Evolutionary conservation across 2,329 filamentous ascomycete genomes (phyloP).

Genomic region (Fusarium buharicum): DNA sequence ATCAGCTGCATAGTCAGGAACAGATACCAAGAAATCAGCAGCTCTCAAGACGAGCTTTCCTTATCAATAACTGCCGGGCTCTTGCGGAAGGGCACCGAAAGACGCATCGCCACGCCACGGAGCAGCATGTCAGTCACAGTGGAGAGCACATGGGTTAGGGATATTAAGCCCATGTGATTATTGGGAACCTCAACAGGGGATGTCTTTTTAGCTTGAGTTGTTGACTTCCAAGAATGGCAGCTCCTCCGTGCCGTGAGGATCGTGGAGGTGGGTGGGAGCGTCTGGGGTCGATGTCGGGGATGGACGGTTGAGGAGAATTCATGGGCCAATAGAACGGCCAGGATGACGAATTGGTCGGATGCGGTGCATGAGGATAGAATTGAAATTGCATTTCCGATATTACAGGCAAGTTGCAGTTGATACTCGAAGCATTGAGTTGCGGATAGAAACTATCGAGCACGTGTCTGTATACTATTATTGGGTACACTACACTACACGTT

Average conservation of each 20-base stretch:
- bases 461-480: not conserved
- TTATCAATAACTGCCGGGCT: constrained; percentile 31
- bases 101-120: constrained; percentile 17
- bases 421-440: not conserved
- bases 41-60: constrained; percentile 13
- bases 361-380: not conserved
- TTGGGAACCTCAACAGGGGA: constrained; percentile 16
- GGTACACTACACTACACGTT: not conserved
- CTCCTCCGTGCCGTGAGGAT: constrained; percentile 26
- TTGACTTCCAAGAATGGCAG: constrained; percentile 35
- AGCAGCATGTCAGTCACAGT: constrained; percentile 12
- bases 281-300: constrained; percentile 5
- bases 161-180: constrained; percentile 27
- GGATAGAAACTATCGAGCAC: not conserved
- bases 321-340: constrained; percentile 1
- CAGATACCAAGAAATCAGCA: constrained; percentile 17
- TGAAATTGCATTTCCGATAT: not conserved
- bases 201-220: constrained; percentile 17
- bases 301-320: not conserved
- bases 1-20: not conserved
- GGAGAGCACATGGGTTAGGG: constrained; percentile 7
- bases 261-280: constrained; percentile 25
- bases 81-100: constrained; percentile 1
- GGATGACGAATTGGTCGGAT: not conserved
- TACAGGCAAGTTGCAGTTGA: not conserved